Percentiles rank a stretch among this genome's conserved stretches.
Conservation (phyloP, 2,329 filamentous ascomycete genomes). For the Clarireedia monteithiana region DNA sequence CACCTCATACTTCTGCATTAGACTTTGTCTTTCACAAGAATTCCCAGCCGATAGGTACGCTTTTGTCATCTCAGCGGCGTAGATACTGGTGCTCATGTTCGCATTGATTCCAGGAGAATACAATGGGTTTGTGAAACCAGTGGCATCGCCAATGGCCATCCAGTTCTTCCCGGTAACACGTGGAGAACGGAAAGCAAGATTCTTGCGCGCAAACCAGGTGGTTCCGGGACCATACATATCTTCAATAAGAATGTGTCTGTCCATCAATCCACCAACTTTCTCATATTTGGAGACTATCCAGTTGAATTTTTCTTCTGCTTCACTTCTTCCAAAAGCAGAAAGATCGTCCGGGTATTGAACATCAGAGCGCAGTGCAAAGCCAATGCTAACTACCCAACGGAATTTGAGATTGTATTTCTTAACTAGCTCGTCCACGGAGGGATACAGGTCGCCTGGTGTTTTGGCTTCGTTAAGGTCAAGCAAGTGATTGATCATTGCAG, state of each 20-base stretch:
- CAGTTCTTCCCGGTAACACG: slow-evolving; percentile 21
- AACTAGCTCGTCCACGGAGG: slow-evolving; percentile 17
- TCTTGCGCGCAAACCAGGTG: slow-evolving; percentile 23
- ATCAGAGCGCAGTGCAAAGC: slow-evolving; percentile 21
- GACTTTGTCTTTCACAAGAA: neutral
- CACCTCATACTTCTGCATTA: slow-evolving; percentile 12
- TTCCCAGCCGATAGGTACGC: slow-evolving; percentile 3
- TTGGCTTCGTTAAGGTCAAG: slow-evolving; percentile 19
- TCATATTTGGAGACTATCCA: slow-evolving; percentile 20
- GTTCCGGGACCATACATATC: slow-evolving; percentile 20
- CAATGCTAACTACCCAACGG: slow-evolving; percentile 22
- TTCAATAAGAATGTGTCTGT: slow-evolving; percentile 13
- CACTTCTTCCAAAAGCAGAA: slow-evolving; percentile 17
- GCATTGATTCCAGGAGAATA: slow-evolving; percentile 26
- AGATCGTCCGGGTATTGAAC: slow-evolving; percentile 18
- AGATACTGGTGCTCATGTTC: slow-evolving; percentile 15
- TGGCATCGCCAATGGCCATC: slow-evolving; percentile 26
- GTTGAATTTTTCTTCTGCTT: slow-evolving; percentile 26
- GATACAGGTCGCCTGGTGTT: slow-evolving; percentile 17
- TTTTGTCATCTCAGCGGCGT: slow-evolving; percentile 12
- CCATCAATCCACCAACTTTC: slow-evolving; percentile 22
- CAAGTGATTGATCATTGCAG: slow-evolving; percentile 23
- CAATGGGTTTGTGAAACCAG: slow-evolving; percentile 27
- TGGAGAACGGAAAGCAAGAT: slow-evolving; percentile 16
- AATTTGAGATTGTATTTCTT: slow-evolving; percentile 21